These are phyloP conservation scores for Diaporthe sp. DNA, from an alignment of 2,329 filamentous ascomycete genomes.

Conservation along the genomic window DNA sequence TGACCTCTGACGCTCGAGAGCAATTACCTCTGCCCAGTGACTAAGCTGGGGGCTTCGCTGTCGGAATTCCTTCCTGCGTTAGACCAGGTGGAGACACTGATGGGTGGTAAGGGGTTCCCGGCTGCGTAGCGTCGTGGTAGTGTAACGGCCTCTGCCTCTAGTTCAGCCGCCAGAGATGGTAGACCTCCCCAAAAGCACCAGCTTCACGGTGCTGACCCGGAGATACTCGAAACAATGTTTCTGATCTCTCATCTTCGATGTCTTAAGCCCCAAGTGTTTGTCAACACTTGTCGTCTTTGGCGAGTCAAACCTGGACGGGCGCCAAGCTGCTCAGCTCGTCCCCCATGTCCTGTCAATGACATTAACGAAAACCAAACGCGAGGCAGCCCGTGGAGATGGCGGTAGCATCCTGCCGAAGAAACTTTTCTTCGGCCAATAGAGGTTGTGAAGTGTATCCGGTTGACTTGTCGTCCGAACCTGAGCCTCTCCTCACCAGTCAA, in stretches of 20 bases:
- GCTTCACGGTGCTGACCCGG: neutral
- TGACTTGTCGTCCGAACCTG: neutral
- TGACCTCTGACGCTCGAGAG: conserved; percentile 10
- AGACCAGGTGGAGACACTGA: conserved; percentile 11
- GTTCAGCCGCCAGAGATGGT: conserved; percentile 16
- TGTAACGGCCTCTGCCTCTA: conserved; percentile 28
- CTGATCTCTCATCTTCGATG: conserved; percentile 11
- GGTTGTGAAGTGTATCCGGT: neutral
- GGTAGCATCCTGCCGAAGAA: neutral
- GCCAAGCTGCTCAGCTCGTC: conserved; percentile 16
- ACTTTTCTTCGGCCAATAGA: conserved; percentile 4
- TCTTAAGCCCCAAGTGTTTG: neutral
- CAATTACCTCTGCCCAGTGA: conserved; percentile 16
- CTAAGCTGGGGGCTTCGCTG: conserved; percentile 7
- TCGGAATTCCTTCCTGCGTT: conserved; percentile 29
- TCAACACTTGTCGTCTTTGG: neutral
- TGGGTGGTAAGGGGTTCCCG: conserved; percentile 34
- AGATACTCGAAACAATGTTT: conserved; percentile 19
- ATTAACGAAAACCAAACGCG: neutral
- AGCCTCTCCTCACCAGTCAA: neutral
- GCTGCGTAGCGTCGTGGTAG: conserved; percentile 19
- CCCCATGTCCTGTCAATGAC: neutral
- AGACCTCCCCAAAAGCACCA: neutral
- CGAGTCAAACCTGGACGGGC: neutral
- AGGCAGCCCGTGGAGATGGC: neutral